Percentiles rank a stretch among this genome's conserved stretches.
Evolutionary conservation across 164 flowering plant genomes (phyloP).

Genomic region (Vitis labrusca): DNA sequence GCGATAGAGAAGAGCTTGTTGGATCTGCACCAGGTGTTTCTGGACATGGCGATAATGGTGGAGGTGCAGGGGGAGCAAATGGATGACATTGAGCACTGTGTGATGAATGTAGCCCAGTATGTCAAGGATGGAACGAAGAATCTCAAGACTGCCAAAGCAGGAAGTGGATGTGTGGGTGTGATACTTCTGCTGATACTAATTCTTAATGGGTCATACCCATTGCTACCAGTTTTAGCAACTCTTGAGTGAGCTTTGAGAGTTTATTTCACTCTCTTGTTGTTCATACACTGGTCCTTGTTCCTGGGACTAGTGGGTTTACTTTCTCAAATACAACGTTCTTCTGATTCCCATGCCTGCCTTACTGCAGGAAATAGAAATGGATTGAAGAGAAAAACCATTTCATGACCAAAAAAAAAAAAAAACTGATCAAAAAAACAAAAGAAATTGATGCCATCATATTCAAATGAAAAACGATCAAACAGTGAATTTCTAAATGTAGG

Average conservation of each 20-base stretch:
- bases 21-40: conserved; percentile 66
- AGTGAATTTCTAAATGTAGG: too few species aligned
- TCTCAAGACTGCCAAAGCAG: conserved; percentile 51
- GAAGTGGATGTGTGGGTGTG: conserved; percentile 59
- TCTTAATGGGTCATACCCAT: conserved; percentile 57
- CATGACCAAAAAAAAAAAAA: too few species aligned
- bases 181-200: conserved; percentile 55
- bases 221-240: conserved; percentile 45
- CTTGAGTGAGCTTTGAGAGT: conserved; percentile 4
- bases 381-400: too few species aligned
- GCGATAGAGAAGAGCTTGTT: conserved; percentile 62
- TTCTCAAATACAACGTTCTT: too few species aligned
- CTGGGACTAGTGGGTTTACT: too few species aligned
- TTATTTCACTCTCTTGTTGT: too few species aligned
- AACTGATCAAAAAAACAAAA: too few species aligned
- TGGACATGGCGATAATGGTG: conserved; percentile 75
- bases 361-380: too few species aligned
- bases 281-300: too few species aligned
- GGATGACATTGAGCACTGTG: conserved; percentile 67
- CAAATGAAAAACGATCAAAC: too few species aligned
- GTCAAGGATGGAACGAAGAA: conserved; percentile 51
- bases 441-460: too few species aligned
- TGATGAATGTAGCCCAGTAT: conserved; percentile 47
- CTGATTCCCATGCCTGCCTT: neutral
- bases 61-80: conserved; percentile 63